Evolutionary conservation across 176 grass and related monocot species (phyloP).

Genomic region (Zizania latifolia): DNA sequence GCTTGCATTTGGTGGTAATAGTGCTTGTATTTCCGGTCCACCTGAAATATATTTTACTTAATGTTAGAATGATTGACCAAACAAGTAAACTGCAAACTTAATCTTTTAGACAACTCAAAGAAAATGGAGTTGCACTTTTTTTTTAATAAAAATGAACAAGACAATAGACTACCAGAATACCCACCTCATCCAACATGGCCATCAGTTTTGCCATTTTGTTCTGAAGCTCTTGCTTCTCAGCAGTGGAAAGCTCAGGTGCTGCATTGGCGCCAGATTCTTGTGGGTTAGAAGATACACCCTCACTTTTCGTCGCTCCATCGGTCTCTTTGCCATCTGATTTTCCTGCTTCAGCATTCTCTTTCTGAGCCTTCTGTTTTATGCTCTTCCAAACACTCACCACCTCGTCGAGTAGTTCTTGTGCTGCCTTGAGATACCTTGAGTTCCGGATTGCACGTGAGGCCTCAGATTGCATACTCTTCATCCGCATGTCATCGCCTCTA

Average conservation of each 20-base stretch:
- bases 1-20: constrained; percentile 97
- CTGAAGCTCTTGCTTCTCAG: constrained; percentile 97
- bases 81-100: not conserved
- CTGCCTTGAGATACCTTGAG: constrained; percentile 82
- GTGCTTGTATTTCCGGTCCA: constrained; percentile 90
- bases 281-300: constrained; percentile 46
- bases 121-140: not conserved
- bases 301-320: constrained; percentile 56
- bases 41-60: constrained; percentile 44
- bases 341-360: constrained; percentile 32
- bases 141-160: constrained; percentile 6
- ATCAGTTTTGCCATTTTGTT: constrained; percentile 91
- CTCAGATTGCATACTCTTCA: constrained; percentile 57
- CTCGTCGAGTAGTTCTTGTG: constrained; percentile 85
- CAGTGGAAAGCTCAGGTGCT: constrained; percentile 61
- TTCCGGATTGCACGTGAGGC: constrained; percentile 49
- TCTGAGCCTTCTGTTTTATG: constrained; percentile 77
- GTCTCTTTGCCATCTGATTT: constrained; percentile 53
- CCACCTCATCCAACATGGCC: constrained; percentile 91
- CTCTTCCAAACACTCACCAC: constrained; percentile 78
- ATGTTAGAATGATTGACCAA: constrained; percentile 16
- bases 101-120: not conserved
- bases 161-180: constrained; percentile 5
- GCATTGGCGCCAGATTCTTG: constrained; percentile 48
- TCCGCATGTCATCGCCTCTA: constrained; percentile 38